Conservation (phyloP, 2,329 filamentous ascomycete species). For the Pestalotiopsis sp. region DNA sequence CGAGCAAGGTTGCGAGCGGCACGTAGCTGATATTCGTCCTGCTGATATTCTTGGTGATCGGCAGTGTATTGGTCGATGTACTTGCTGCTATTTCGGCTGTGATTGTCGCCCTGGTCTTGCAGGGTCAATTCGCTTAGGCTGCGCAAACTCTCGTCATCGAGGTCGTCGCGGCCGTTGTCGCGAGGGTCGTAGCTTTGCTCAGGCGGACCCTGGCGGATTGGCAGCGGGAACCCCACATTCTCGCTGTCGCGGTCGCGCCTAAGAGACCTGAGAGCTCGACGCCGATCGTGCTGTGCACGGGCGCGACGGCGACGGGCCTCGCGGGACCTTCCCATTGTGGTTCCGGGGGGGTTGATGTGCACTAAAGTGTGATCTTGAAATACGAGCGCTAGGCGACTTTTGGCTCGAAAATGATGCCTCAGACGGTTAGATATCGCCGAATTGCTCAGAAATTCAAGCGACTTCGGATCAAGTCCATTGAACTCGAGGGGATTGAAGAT, state of each 20-base stretch:
- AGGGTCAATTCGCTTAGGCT: background rate
- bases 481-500: background rate
- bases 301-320: background rate
- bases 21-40: background rate
- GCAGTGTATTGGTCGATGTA: background rate
- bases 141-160: background rate
- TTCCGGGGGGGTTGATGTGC: background rate
- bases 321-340: background rate
- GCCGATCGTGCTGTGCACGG: background rate
- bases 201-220: background rate
- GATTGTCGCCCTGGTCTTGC: background rate
- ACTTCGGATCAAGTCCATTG: background rate
- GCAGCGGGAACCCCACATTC: background rate
- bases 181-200: background rate
- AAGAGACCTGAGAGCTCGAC: background rate
- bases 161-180: background rate
- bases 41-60: background rate
- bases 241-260: background rate
- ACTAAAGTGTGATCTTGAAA: background rate
- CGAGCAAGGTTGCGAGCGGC: background rate
- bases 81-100: background rate
- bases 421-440: background rate
- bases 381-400: background rate
- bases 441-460: background rate
- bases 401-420: background rate